Base-by-base conservation (phyloP, 345 rosid genomes). In the Hypericum perforatum region DNA sequence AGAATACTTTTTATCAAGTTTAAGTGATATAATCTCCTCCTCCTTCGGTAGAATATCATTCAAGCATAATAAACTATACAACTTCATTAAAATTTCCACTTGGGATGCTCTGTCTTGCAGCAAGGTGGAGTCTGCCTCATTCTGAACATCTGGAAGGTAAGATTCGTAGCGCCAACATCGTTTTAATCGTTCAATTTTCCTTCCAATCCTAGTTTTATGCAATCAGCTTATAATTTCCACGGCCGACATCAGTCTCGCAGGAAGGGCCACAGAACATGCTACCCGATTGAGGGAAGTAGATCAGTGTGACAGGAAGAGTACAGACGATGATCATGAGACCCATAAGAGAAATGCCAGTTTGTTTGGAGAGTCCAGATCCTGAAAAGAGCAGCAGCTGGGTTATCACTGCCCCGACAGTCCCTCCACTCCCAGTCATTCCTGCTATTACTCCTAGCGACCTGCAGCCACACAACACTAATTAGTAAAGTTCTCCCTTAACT, bases 371-470 rank as follows among this genome's bases (percentile, higher is more conserved):
- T 61, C 41, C 43, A 1, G 74, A 56, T 7, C 97, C 94, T 0
- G 94, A 78, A 69, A 84, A 84, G 56, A 89, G 51, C 44, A 89
- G 22, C 56, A 65, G 15, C 65, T 86, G 84, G 5, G 84, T 89
- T 57, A 71, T 78, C 11, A 84, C 94, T 7, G 94, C 95, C 5
- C 94, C 95, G 6, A 78, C 44, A 0, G 94, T 82, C 0, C 97
- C 97, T 9, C 97, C 95, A 8, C 86, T 78, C 36, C 94, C 95
- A 5, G 94, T 82, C 76, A 89, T 84, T 47, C 94, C 95, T 11
- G 94, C 68, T 55, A 86, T 80, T 60, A 82, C 83, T 61, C 97
- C 95, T 9, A 86, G 64, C 0, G 94, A 89, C 76, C 95, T 89
- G 76, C 70, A 61, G 49, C 7, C 37, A 7, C 3, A 36, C 1